Evolutionary conservation across 2,329 filamentous ascomycete genomes (phyloP).

Genomic region (Coniochaeta sp.): DNA sequence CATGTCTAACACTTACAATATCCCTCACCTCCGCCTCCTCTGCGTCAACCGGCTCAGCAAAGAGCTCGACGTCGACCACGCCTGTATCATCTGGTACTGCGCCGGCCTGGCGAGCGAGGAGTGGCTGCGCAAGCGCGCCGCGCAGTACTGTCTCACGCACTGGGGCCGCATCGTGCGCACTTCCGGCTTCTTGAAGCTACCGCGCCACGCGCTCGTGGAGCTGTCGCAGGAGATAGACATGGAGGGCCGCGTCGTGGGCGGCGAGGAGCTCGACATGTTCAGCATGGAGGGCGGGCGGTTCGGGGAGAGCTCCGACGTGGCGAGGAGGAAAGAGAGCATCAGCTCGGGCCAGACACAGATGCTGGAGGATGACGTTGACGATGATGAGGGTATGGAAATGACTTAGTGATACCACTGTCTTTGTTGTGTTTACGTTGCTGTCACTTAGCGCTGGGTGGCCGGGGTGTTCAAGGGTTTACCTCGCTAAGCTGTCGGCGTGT

Average conservation of each 20-base stretch:
- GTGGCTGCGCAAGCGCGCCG: slow-evolving; percentile 85
- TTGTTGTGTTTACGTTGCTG: background rate
- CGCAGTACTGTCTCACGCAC: slow-evolving; percentile 81
- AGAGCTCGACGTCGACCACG: slow-evolving; percentile 90
- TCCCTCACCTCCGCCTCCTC: slow-evolving; percentile 82
- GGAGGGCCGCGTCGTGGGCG: slow-evolving; percentile 84
- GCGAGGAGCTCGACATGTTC: slow-evolving; percentile 65
- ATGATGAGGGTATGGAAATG: slow-evolving; percentile 49
- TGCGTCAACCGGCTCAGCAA: slow-evolving; percentile 86
- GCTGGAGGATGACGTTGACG: slow-evolving; percentile 49
- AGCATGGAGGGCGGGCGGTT: slow-evolving; percentile 40
- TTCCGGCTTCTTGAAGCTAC: slow-evolving; percentile 74
- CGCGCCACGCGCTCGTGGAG: slow-evolving; percentile 74
- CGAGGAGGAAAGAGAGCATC: slow-evolving; percentile 49
- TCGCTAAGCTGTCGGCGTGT: background rate
- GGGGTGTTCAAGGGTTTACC: background rate
- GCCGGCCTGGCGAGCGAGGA: slow-evolving; percentile 85
- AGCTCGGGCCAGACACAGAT: slow-evolving; percentile 51
- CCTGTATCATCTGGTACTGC: slow-evolving; percentile 93
- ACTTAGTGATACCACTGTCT: background rate
- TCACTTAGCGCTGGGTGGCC: background rate
- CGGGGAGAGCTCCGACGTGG: slow-evolving; percentile 23
- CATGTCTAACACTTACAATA: slow-evolving; percentile 97
- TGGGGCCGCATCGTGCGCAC: slow-evolving; percentile 94
- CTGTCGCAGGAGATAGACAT: slow-evolving; percentile 89